Evolutionary conservation across 306 rosid genomes (phyloP).

Genomic region (Lathyrus aphaca): DNA sequence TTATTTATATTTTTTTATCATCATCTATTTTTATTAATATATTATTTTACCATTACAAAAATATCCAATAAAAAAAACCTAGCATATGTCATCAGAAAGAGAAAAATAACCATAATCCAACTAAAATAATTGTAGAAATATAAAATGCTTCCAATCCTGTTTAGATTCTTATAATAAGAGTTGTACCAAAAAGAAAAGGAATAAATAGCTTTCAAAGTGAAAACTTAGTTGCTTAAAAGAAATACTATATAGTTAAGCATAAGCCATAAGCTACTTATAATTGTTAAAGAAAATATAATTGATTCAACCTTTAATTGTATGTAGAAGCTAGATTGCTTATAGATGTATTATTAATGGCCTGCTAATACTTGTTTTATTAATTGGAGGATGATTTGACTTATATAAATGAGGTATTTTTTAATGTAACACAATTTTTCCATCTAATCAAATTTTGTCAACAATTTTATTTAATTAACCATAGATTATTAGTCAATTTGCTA

Average conservation of each 20-base stretch:
- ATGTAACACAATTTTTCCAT: too few relatives aligned
- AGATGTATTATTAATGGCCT: constrained; percentile 1
- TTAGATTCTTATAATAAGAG: too few relatives aligned
- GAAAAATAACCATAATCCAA: too few relatives aligned
- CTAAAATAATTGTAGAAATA: too few relatives aligned
- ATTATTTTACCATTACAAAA: too few relatives aligned
- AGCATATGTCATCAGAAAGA: too few relatives aligned
- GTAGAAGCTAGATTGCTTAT: constrained; percentile 21
- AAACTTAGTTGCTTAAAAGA: not conserved
- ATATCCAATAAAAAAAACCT: too few relatives aligned
- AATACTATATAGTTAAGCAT: not conserved
- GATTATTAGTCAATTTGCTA: constrained; percentile 7
- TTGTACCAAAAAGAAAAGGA: too few relatives aligned
- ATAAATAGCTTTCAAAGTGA: too few relatives aligned
- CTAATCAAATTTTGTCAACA: not conserved
- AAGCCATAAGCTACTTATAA: not conserved
- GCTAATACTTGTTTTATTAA: constrained; percentile 3
- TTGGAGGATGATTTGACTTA: constrained; percentile 43
- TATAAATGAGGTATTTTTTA: not conserved
- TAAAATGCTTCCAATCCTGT: too few relatives aligned
- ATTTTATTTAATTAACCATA: not conserved
- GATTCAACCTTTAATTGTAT: constrained; percentile 13
- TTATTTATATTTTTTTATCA: too few relatives aligned
- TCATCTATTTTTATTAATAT: too few relatives aligned
- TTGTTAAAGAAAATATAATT: not conserved